Percentiles rank a stretch among this genome's conserved stretches.
These are phyloP conservation scores for Mycena belliarum DNA, from an alignment of 768 basidiomycete species.

Conservation along the genomic window DNA sequence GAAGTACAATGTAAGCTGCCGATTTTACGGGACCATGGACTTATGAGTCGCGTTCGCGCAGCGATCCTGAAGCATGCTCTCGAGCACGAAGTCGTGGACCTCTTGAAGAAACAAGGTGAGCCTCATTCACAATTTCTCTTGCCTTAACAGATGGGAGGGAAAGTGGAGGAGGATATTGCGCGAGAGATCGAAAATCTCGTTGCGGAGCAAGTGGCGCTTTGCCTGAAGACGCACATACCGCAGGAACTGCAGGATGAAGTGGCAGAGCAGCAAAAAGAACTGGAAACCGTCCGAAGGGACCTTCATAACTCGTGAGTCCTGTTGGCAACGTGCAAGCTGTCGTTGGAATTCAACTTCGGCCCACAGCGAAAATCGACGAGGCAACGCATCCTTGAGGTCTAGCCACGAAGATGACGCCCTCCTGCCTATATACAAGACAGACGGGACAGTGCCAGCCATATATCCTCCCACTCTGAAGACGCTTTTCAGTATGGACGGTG, in stretches of 20 bases:
- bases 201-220: conserved; percentile 47
- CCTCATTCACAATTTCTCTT: background rate
- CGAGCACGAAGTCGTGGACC: conserved; percentile 42
- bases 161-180: conserved; percentile 51
- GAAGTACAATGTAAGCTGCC: conserved; percentile 49
- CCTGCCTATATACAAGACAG: conserved; percentile 46
- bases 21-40: background rate
- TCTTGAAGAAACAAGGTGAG: conserved; percentile 47
- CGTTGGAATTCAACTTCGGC: no score
- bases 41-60: conserved; percentile 22
- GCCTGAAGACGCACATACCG: conserved; percentile 49
- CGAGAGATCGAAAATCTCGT: conserved; percentile 53
- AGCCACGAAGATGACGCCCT: conserved; percentile 42
- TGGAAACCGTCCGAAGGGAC: conserved; percentile 46
- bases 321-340: background rate
- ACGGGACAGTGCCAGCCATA: conserved; percentile 46
- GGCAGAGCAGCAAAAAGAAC: conserved; percentile 40
- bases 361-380: conserved; percentile 56
- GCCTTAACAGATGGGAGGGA: background rate
- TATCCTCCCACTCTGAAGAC: conserved; percentile 55
- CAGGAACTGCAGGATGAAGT: conserved; percentile 51
- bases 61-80: conserved; percentile 50
- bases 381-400: conserved; percentile 49
- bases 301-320: conserved; percentile 61
- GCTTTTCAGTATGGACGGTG: conserved; percentile 56